phyloP scores from a whole-genome alignment of 495 filamentous ascomycete species.

The Amniculicola lignicola region DNA sequence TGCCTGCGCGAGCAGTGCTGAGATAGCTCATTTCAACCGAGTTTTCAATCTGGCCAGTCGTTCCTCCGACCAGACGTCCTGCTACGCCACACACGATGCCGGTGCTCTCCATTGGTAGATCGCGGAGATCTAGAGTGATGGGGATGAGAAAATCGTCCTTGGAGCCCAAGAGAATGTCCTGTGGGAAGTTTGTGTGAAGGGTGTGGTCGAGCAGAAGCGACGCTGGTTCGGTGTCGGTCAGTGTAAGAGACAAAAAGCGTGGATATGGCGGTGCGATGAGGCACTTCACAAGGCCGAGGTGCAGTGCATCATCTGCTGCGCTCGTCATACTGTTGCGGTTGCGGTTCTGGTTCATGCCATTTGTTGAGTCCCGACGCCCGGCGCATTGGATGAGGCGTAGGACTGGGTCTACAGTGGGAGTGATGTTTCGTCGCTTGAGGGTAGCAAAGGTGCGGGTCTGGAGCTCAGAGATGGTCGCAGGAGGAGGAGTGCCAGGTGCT shows the following conservation, averaged over 20 bases:
- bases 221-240: constrained; percentile 80
- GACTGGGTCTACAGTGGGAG: constrained; percentile 63
- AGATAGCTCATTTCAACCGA: constrained; percentile 87
- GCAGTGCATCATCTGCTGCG: constrained; percentile 54
- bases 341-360: constrained; percentile 29
- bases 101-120: constrained; percentile 81
- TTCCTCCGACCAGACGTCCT: constrained; percentile 64
- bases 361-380: constrained; percentile 51
- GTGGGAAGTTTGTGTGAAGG: constrained; percentile 56
- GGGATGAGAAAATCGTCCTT: constrained; percentile 79
- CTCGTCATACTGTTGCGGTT: constrained; percentile 30
- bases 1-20: constrained; percentile 83
- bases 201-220: constrained; percentile 76
- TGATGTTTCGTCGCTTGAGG: constrained; percentile 68
- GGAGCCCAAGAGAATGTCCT: constrained; percentile 69
- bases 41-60: constrained; percentile 34
- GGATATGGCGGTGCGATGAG: constrained; percentile 63
- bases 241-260: constrained; percentile 78
- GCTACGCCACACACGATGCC: constrained; percentile 94
- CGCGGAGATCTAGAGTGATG: constrained; percentile 80
- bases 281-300: constrained; percentile 64
- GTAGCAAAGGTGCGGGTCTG: constrained; percentile 77
- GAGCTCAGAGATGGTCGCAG: constrained; percentile 71
- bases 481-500: constrained; percentile 70
- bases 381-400: constrained; percentile 83